Evolutionary conservation across 345 rosid genomes (phyloP), one percentile per base, ranked within the genome.

Genomic region (Brassica juncea): DNA sequence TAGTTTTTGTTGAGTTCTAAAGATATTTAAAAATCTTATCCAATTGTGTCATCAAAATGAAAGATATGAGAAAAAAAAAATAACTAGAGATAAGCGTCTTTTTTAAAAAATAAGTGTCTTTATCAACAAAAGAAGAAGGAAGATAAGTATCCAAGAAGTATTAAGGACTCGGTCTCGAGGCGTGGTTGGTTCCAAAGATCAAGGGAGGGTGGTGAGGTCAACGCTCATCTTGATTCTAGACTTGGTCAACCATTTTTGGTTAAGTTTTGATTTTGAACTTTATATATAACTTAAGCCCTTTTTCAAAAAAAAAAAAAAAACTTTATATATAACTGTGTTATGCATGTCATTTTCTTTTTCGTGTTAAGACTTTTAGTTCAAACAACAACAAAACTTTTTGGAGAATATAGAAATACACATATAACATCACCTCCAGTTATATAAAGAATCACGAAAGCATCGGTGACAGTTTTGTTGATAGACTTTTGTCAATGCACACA

Each of bases 141-240:
- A 4, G 8, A 77, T 12, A 31, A 19, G 44, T 68, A 32, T 54
- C 30, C 11, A 64, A 11, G 28, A 7, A 77, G 3, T 47, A 47
- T 7, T 8, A 28, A 65, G 49, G 71, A 72, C 52, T 70, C 47
- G 9, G 65, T 54, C 16, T n/a, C 57, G 19, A 6, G 57, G 16
- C 49, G 72, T 57, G 25, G 14, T 37, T 57, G 77, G 73, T 72
- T 78, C 77, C 77, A 25, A 78, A 66, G 68, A 78, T 67, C 66
- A 72, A 39, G 77, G 77, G 73, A 54, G 31, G 25, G 6, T 25
- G 52, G 39, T 62, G 19, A 64, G 59, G 81, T 77, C 81, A 77
- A 71, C 10, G 58, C 32, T 71, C 66, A 63, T 34, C 65, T 74
- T 8, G 4, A 37, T 44, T 61, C 23, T 64, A 23, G 31, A 54